phyloP scores from a whole-genome alignment of 2,329 filamentous ascomycete genomes.

The Colletotrichum chlorophyti region DNA sequence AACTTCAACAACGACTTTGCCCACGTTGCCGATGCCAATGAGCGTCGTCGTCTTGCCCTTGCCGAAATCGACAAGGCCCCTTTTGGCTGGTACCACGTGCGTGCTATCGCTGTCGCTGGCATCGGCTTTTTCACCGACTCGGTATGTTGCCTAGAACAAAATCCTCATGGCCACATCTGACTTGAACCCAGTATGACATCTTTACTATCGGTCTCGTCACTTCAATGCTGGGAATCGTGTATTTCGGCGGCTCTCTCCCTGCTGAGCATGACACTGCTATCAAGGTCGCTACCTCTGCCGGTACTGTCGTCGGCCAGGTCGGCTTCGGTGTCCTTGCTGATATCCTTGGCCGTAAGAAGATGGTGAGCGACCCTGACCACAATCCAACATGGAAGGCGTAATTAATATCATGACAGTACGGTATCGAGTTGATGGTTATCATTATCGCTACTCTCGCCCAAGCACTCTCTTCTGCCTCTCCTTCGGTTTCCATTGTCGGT shows the following conservation, averaged over 20 bases:
- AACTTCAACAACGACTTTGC: constrained; percentile 79
- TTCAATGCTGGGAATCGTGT: constrained; percentile 80
- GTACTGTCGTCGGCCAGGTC: constrained; percentile 83
- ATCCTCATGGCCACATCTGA: background rate
- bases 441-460: constrained; percentile 81
- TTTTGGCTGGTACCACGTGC: constrained; percentile 85
- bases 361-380: constrained; percentile 36
- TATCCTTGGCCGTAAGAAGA: constrained; percentile 74
- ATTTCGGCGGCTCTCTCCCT: constrained; percentile 71
- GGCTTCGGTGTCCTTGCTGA: constrained; percentile 83
- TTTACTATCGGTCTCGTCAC: constrained; percentile 79
- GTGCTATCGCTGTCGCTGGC: constrained; percentile 78
- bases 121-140: constrained; percentile 91
- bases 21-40: constrained; percentile 73
- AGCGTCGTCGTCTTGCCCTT: constrained; percentile 79
- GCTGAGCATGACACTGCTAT: constrained; percentile 77
- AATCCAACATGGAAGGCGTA: constrained; percentile 13
- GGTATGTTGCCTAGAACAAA: constrained; percentile 26
- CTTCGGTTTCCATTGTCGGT: constrained; percentile 67
- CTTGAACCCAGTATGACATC: constrained; percentile 67
- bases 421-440: constrained; percentile 80
- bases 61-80: constrained; percentile 83
- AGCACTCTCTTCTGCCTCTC: constrained; percentile 68
- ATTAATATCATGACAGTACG: constrained; percentile 66
- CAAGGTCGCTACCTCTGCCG: constrained; percentile 84